Evolutionary conservation across 2,329 filamentous ascomycete genomes (phyloP).

Genomic region (Camillea tinctor): DNA sequence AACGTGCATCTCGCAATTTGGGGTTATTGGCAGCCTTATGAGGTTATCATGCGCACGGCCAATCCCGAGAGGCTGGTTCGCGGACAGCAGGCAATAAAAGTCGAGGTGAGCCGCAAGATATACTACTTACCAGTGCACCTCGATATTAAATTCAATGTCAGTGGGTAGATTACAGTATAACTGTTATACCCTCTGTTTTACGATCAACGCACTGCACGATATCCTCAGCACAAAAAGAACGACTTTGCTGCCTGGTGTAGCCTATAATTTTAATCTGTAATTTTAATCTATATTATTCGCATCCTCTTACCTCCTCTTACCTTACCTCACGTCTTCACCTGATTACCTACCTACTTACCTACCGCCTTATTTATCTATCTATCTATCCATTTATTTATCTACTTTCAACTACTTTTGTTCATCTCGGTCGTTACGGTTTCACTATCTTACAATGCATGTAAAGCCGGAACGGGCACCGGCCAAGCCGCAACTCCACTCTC

Average conservation of each 20-base stretch:
- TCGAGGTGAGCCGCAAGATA: neutral
- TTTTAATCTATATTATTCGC: too few relatives aligned
- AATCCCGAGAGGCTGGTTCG: neutral
- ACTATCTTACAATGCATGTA: slow-evolving; percentile 1
- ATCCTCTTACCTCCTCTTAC: too few relatives aligned
- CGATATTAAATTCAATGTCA: too few relatives aligned
- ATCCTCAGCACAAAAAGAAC: neutral
- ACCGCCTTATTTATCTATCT: too few relatives aligned
- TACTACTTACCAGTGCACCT: neutral
- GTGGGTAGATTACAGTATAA: too few relatives aligned
- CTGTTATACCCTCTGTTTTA: too few relatives aligned
- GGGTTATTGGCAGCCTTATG: neutral
- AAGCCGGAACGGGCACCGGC: neutral
- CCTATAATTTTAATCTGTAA: neutral
- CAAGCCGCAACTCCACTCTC: slow-evolving; percentile 32
- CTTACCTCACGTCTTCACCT: too few relatives aligned
- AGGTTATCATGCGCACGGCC: neutral
- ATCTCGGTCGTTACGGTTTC: neutral
- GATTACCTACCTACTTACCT: too few relatives aligned
- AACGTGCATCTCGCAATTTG: slow-evolving; percentile 1
- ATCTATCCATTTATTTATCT: too few relatives aligned
- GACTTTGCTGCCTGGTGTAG: neutral
- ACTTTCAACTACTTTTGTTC: too few relatives aligned
- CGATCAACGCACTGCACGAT: too few relatives aligned
- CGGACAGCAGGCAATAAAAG: neutral